These are phyloP conservation scores for Penicillium brasilianum DNA, from an alignment of 2,329 filamentous ascomycete species.

Conservation along the genomic window DNA sequence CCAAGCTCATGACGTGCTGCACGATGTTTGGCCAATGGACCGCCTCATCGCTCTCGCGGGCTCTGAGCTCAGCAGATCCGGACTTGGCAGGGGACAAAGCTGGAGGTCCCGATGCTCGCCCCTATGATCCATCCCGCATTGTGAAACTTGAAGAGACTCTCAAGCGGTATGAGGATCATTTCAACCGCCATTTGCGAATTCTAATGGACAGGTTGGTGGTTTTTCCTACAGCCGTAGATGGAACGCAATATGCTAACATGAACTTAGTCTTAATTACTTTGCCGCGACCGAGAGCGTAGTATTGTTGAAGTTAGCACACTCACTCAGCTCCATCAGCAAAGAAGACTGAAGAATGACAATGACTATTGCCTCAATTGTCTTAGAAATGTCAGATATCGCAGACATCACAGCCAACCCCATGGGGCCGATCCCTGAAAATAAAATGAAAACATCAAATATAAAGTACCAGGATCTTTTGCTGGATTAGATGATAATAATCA, in stretches of 20 bases:
- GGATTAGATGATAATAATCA: no score
- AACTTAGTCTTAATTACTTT: conserved; percentile 77
- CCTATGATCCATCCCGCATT: conserved; percentile 65
- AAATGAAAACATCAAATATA: no score
- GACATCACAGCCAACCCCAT: no score
- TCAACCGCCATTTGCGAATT: conserved; percentile 89
- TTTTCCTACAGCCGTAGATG: no score
- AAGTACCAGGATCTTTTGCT: no score
- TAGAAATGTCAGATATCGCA: not conserved
- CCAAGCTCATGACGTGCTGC: conserved; percentile 95
- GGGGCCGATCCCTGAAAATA: no score
- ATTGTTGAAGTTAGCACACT: conserved; percentile 71
- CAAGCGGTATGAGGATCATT: conserved; percentile 90
- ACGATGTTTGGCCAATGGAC: conserved; percentile 92
- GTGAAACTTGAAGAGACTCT: conserved; percentile 85
- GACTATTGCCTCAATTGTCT: not conserved
- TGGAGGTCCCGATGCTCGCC: conserved; percentile 42
- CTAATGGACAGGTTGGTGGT: conserved; percentile 73
- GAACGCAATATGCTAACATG: conserved; percentile 4
- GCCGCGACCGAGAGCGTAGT: conserved; percentile 97
- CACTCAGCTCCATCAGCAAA: conserved; percentile 48
- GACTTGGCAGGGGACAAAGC: conserved; percentile 61
- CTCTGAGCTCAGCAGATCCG: conserved; percentile 81
- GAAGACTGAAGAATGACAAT: conserved; percentile 42
- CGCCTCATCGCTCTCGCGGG: conserved; percentile 75